phyloP scores from a whole-genome alignment of 225 moss, liverwort and hornwort genomes.

The Polytrichum formosum region DNA sequence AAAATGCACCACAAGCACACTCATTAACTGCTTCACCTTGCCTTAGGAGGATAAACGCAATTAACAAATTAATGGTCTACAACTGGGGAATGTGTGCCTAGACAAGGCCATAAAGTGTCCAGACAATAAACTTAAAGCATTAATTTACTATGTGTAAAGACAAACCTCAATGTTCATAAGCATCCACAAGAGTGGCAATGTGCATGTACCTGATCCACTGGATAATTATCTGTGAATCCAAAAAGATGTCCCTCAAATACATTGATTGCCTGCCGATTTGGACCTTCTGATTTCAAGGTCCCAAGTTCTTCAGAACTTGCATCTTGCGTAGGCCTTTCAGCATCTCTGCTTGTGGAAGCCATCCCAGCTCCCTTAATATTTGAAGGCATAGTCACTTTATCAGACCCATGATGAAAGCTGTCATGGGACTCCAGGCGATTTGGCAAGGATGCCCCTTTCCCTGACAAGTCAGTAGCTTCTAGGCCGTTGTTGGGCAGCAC shows the following conservation, averaged over 20 bases:
- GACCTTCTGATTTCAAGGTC: conserved; percentile 21
- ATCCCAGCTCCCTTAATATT: not conserved
- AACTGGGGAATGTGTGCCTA: too few species aligned
- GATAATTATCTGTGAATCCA: conserved; percentile 52
- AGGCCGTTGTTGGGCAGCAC: not conserved
- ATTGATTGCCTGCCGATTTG: conserved; percentile 13
- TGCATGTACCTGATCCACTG: conserved; percentile 33
- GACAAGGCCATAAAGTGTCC: too few species aligned
- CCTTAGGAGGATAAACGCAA: too few species aligned
- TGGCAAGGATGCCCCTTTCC: conserved; percentile 11
- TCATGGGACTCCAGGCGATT: conserved; percentile 19
- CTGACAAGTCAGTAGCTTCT: conserved; percentile 4
- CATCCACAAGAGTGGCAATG: not conserved
- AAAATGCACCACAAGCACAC: too few species aligned
- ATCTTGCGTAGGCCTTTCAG: conserved; percentile 13
- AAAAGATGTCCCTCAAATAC: conserved; percentile 59
- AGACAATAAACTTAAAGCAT: too few species aligned
- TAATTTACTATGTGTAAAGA: too few species aligned
- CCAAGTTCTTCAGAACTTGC: conserved; percentile 5
- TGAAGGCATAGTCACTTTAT: not conserved
- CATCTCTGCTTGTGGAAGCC: not conserved
- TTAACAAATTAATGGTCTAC: too few species aligned
- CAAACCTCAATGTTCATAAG: too few species aligned
- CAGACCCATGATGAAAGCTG: conserved; percentile 7
- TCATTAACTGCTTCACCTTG: too few species aligned